Base-by-base conservation (phyloP, 2,329 filamentous ascomycete genomes). In the Byssochlamys sp. region DNA sequence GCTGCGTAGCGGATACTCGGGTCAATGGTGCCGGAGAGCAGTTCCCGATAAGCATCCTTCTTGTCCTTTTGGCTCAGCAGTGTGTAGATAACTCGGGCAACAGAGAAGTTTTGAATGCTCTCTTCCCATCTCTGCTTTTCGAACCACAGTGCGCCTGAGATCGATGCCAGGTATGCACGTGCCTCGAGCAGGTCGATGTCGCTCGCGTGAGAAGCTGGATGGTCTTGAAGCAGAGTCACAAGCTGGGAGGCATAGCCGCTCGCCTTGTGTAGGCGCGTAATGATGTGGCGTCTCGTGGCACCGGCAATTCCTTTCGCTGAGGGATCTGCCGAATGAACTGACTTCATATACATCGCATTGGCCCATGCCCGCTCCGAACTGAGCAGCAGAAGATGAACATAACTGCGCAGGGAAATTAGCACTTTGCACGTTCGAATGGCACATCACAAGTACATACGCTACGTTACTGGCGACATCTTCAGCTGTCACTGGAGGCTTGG, bases 1-100 rank as follows among this genome's bases (percentile, higher is more conserved):
- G 94, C 91, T 35, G 91, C 91, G 72, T 95, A 97, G 61, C 92
- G 87, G 66, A 99, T 89, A 61, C 91, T 95, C 1, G 91, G 91
- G 70, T 99, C 94, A 60, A 96, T 86, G 3, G 89, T 95, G 66
- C 89, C 86, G 53, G 87, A 84, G 58, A 99, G 77, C 26, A 96
- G 80, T 60, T 97, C 92, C 69, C 89, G 91, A 79, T 90, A 94
- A 35, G 88, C 78, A 58, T 96, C 92, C 60, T 84, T 86, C 69
- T 85, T 87, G 61, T 76, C 83, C 53, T 68, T 66, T 60, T 82
- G 78, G 28, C 85, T 80, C 50, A 99, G 78, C 0, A 88, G 85
- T 59, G 82, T 86, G 77, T 97, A 99, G 65, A 96, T 87, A 57
- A 96, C 81, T 60, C 89, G 83, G 24, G 90, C 84, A 27, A 87